A percentile compares a stretch with the other conserved stretches of the same genome.
Conservation (phyloP, 2,329 filamentous ascomycete species). For the Cyphellophora attinorum region DNA sequence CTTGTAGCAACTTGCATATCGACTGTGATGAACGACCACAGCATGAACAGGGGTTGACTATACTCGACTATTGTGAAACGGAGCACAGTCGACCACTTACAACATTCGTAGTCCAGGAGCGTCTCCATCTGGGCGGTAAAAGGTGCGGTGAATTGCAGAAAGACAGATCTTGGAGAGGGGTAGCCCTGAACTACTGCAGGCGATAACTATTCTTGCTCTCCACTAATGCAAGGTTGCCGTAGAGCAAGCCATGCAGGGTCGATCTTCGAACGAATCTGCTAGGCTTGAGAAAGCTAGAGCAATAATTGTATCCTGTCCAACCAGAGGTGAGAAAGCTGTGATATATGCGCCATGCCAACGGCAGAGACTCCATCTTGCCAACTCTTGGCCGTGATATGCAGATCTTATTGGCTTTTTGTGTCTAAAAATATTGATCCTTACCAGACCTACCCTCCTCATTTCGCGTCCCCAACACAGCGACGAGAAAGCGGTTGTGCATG, state of each 20-base stretch:
- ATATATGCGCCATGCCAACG: too few relatives aligned
- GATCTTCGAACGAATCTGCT: too few relatives aligned
- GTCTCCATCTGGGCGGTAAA: slow-evolving; percentile 3
- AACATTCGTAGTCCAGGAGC: not conserved
- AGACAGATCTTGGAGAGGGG: slow-evolving; percentile 1
- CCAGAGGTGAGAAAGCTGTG: too few relatives aligned
- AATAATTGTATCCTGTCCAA: too few relatives aligned
- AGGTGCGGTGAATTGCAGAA: not conserved
- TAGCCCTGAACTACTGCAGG: not conserved
- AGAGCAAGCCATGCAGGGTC: slow-evolving; percentile 1
- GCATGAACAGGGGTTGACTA: not conserved
- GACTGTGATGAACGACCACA: not conserved
- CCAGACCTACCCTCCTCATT: too few relatives aligned
- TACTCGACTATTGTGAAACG: slow-evolving; percentile 1
- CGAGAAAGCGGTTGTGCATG: too few relatives aligned
- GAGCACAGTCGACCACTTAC: not conserved
- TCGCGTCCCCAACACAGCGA: too few relatives aligned
- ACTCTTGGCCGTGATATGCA: too few relatives aligned
- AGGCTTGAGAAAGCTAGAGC: too few relatives aligned
- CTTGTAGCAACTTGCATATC: slow-evolving; percentile 1
- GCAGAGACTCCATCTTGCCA: too few relatives aligned
- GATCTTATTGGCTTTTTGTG: too few relatives aligned
- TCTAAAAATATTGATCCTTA: too few relatives aligned
- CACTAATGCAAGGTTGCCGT: not conserved
- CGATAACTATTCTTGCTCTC: not conserved